Percentiles rank a stretch among this genome's conserved stretches.
phyloP scores from a whole-genome alignment of 148 eudicot genomes.

The Chenopodium formosanum region DNA sequence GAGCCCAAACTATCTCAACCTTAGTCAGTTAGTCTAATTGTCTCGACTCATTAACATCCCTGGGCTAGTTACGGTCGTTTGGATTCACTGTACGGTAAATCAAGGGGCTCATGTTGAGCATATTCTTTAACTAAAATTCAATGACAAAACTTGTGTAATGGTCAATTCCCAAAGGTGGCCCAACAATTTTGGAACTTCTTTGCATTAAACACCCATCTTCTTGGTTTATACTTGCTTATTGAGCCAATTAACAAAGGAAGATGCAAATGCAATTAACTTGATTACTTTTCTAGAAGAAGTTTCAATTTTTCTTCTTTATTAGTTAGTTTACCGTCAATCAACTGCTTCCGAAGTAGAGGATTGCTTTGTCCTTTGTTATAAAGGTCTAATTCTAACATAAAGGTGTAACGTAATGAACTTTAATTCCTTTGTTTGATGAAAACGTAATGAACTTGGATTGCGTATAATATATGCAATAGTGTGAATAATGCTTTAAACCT shows the following conservation, averaged over 20 bases:
- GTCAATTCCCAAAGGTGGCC: not conserved
- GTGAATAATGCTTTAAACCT: not conserved
- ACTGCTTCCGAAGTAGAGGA: not conserved
- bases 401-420: constrained; percentile 12
- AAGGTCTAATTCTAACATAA: not conserved
- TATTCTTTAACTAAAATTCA: too few species aligned
- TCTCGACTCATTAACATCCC: too few species aligned
- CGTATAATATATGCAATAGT: not conserved
- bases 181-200: not conserved
- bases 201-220: not conserved
- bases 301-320: not conserved
- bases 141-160: not conserved
- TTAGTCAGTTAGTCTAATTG: too few species aligned
- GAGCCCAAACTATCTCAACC: too few species aligned
- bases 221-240: not conserved
- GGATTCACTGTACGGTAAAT: too few species aligned
- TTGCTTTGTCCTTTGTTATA: not conserved
- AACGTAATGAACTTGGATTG: not conserved
- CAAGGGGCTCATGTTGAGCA: too few species aligned
- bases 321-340: not conserved
- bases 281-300: not conserved
- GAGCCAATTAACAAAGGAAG: not conserved
- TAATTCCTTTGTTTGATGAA: not conserved
- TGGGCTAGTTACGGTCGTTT: too few species aligned
- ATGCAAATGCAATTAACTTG: not conserved